Base-by-base conservation (phyloP, 2,329 filamentous ascomycete genomes). In the Colletotrichum tropicale region DNA sequence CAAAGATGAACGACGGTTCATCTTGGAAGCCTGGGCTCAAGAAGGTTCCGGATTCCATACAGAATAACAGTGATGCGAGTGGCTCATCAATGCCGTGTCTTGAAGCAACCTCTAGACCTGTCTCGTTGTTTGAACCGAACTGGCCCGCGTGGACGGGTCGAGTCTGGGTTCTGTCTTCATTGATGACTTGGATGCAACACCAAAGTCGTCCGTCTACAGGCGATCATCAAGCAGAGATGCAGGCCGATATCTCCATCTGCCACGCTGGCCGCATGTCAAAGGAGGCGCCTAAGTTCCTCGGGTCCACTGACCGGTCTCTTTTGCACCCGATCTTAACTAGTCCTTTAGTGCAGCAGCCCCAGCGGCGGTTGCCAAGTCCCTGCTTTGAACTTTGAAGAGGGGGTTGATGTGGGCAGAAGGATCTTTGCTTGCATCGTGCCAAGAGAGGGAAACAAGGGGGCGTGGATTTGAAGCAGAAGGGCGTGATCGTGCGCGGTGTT, bases 261-360 rank as follows among this genome's bases (percentile, higher is more conserved):
- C 61, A 75, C 71, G 48, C 28, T 75, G 68, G 62, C 55, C 68
- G 55, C 68, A 74, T 34, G 21, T 71, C 61, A 52, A 64, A 64
- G 61, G 73, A 67, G 69, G 70, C 72, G 52, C 66, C 55, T 43
- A 38, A 56, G 66, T 56, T 48, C 10, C 18, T 28, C 18, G 18
- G 70, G 24, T 43, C 62, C 34, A 61, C 55, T 61, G 55, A 18
- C 55, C 70, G 64, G 64, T 62, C 67, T 52, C 21, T n/a, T 21
- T 30, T 48, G 24, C 58, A 64, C 30, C 34, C 28, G 43, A 52
- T 52, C 26, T 28, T 34, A 56, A 24, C 13, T 52, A 52, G 67
- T 38, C 18, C 36, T 28, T 58, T 36, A 12, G 52, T 34, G 65
- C 21, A 56, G 65, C 56, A 64, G 71, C 43, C 38, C 13, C 60